Evolutionary conservation across 2,329 filamentous ascomycete genomes (phyloP).

Genomic region (Didymella pinodella): DNA sequence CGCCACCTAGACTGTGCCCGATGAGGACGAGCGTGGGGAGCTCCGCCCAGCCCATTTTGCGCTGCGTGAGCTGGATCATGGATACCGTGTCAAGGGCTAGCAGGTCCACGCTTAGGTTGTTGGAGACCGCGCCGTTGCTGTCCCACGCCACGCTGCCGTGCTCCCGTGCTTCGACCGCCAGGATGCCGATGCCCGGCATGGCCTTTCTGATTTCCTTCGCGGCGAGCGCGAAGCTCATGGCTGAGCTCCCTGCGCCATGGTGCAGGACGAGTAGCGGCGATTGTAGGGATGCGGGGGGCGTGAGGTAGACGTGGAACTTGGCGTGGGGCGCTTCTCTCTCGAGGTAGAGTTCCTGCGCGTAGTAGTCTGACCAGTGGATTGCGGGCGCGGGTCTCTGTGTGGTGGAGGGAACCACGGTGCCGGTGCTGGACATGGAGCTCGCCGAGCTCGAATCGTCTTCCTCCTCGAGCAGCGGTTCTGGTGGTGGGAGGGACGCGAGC

Average conservation of each 20-base stretch:
- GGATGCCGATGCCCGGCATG: conserved; percentile 80
- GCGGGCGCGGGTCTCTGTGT: conserved; percentile 68
- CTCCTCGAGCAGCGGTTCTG: conserved; percentile 58
- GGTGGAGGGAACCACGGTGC: conserved; percentile 84
- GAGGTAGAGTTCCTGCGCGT: conserved; percentile 85
- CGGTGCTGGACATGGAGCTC: conserved; percentile 90
- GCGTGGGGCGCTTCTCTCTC: conserved; percentile 58
- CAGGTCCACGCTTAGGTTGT: conserved; percentile 76
- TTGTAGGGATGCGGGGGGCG: conserved; percentile 70
- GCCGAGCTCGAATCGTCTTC: conserved; percentile 62
- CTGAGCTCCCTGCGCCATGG: conserved; percentile 93
- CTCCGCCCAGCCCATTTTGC: conserved; percentile 73
- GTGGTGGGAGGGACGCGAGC: conserved; percentile 67
- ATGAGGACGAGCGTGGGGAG: conserved; percentile 82
- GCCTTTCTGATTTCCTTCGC: conserved; percentile 77
- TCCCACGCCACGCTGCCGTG: conserved; percentile 74
- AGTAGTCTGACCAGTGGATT: conserved; percentile 87
- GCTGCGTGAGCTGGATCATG: conserved; percentile 72
- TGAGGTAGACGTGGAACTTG: conserved; percentile 86
- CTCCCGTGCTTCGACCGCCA: conserved; percentile 85
- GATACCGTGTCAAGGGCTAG: conserved; percentile 75
- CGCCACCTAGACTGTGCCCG: conserved; percentile 91
- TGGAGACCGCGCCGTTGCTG: conserved; percentile 47
- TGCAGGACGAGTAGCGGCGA: conserved; percentile 91
- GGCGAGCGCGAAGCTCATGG: conserved; percentile 87